Percentiles rank a stretch among this genome's conserved stretches.
These are phyloP conservation scores for Aspergillus versicolor DNA, from an alignment of 2,329 filamentous ascomycete species.

Conservation along the genomic window DNA sequence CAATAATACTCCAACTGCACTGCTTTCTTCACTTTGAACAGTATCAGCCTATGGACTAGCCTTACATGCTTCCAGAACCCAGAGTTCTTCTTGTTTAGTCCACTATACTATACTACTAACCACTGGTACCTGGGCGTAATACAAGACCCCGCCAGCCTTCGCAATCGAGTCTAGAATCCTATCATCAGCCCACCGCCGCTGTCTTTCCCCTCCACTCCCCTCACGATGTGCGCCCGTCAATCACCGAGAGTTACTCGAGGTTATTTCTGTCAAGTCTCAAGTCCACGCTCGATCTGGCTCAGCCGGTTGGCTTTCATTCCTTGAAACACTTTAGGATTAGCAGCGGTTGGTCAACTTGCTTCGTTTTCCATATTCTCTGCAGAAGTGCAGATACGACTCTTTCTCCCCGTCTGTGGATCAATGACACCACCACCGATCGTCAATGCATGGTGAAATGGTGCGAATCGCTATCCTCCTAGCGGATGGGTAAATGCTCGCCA, in stretches of 20 bases:
- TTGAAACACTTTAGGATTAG: conserved; percentile 5
- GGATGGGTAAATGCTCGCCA: conserved; percentile 1
- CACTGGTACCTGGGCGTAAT: neutral
- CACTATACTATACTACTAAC: neutral
- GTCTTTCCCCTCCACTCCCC: neutral
- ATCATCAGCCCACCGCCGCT: conserved; percentile 11
- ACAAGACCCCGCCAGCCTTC: conserved; percentile 1
- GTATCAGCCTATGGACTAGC: neutral
- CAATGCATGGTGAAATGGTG: conserved; percentile 13
- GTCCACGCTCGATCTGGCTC: neutral
- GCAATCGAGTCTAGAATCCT: conserved; percentile 17
- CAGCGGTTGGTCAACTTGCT: conserved; percentile 9
- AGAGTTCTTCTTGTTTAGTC: neutral
- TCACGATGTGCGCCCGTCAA: neutral
- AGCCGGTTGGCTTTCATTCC: conserved; percentile 3
- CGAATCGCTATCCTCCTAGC: conserved; percentile 5
- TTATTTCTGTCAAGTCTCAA: conserved; percentile 1
- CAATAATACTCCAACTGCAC: neutral
- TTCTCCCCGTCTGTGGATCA: conserved; percentile 13
- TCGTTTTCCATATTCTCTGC: conserved; percentile 5
- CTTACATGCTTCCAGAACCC: neutral
- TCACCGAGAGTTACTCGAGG: conserved; percentile 3
- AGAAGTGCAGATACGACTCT: conserved; percentile 15
- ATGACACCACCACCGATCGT: conserved; percentile 19
- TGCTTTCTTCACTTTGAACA: neutral